Evolutionary conservation across 192 early-diverging fungal species (phyloP).

Genomic region (Dissophora globulifera): DNA sequence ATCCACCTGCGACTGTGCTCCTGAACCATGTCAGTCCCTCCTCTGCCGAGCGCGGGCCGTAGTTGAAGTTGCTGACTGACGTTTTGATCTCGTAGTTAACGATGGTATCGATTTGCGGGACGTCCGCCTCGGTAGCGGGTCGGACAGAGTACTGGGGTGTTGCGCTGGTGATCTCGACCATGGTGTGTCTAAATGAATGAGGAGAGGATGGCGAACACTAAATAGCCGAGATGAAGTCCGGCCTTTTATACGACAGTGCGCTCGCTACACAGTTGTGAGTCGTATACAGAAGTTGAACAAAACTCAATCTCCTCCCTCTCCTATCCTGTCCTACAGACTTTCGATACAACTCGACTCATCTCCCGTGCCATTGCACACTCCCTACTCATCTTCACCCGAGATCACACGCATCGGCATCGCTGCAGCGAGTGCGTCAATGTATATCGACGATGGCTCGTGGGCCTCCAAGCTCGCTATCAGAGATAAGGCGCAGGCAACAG

Average conservation of each 20-base stretch:
- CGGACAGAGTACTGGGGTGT: constrained; percentile 40
- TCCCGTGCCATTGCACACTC: too few species aligned
- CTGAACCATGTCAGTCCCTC: constrained; percentile 56
- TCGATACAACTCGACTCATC: too few species aligned
- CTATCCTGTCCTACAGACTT: too few species aligned
- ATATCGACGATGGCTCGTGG: constrained; percentile 48
- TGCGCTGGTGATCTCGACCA: background rate
- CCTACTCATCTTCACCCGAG: too few species aligned
- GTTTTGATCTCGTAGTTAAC: constrained; percentile 59
- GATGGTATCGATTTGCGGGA: constrained; percentile 54
- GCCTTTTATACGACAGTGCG: too few species aligned
- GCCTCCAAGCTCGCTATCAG: constrained; percentile 32
- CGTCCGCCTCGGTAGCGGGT: constrained; percentile 53
- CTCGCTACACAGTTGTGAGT: too few species aligned
- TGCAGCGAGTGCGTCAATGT: too few species aligned
- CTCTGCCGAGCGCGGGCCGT: constrained; percentile 51
- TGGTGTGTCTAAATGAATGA: constrained; percentile 3
- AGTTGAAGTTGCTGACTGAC: constrained; percentile 58
- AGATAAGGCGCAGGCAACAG: constrained; percentile 44
- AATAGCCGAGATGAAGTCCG: background rate
- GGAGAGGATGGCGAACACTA: background rate
- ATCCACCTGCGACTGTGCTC: constrained; percentile 49
- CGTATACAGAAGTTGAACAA: too few species aligned
- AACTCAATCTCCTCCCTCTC: too few species aligned
- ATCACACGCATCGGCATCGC: too few species aligned